Evolutionary conservation across 306 rosid genomes (phyloP), one percentile per base, ranked within the genome.

Genomic region (Boehmeria nivea): DNA sequence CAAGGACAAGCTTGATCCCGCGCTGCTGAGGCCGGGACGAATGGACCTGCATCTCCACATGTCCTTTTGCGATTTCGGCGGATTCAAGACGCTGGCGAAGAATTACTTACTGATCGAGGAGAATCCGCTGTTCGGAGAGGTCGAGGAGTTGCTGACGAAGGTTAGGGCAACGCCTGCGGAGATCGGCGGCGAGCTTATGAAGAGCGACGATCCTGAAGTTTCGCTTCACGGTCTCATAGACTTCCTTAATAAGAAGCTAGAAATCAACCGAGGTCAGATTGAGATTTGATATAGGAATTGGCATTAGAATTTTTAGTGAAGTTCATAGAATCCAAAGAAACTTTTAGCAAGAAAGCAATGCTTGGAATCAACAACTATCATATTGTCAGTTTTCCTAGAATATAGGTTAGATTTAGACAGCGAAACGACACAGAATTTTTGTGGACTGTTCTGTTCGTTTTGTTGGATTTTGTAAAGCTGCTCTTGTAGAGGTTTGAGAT

Each of bases 1-100:
- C 69, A 70, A 76, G 65, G 80, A 76, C 6, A 73, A 69, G 18
- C 63, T 78, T 19, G 83, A 84, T 54, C 81, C 73, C 0, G 88
- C 88, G 3, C 72, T 76, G 63, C 65, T 74, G 61, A 78, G 88
- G 38, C 80, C 76, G 1, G 83, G 86, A 8, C 77, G 86, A 9
- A 79, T 79, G 86, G 89, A 83, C 61, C 40, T 74, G 75, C 83
- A 79, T 54, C 61, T 83, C 48, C 75, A 59, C 42, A 52, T 76
- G 85, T 73, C 80, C 3, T 81, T 59, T 64, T 73, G 83, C 71
- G 44, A 61, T 51, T 68, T 71, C 67, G 43, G 31, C 31, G 78
- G 72, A 27, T 78, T 76, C 78, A 74, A 68, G 81, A 63, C 64
- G 8, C 34, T 80, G 19, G 79, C 76, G 0, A 8, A 68, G 27